Evolutionary conservation across 2,329 filamentous ascomycete species (phyloP).

Genomic region (Colletotrichum camelliae): DNA sequence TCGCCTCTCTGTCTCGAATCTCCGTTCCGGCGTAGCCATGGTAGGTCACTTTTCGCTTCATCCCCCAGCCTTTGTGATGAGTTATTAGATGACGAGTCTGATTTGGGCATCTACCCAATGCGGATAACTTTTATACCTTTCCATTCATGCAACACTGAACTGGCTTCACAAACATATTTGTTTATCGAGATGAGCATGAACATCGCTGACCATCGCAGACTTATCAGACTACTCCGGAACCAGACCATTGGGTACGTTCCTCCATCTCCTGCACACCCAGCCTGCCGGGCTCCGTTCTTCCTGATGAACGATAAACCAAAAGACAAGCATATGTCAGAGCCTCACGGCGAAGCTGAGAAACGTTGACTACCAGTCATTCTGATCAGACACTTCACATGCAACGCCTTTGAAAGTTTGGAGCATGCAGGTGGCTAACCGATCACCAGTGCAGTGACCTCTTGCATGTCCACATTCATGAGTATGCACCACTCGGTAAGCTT

Average conservation of each 20-base stretch:
- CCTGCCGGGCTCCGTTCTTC: conserved; percentile 12
- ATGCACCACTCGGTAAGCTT: neutral
- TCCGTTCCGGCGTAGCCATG: neutral
- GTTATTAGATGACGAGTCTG: conserved; percentile 68
- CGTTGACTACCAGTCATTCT: conserved; percentile 22
- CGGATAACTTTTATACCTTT: conserved; percentile 58
- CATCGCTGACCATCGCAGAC: conserved; percentile 18
- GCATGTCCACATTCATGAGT: neutral
- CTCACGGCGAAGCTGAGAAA: conserved; percentile 26
- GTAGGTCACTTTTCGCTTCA: conserved; percentile 22
- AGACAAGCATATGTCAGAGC: conserved; percentile 30
- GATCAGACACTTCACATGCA: conserved; percentile 17
- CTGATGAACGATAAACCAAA: conserved; percentile 26
- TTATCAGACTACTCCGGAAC: neutral
- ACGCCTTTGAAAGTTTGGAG: neutral
- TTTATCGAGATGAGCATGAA: neutral
- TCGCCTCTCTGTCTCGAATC: neutral
- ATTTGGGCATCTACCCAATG: conserved; percentile 63
- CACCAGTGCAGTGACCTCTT: neutral
- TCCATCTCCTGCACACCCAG: neutral
- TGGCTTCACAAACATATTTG: neutral
- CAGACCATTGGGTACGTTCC: neutral
- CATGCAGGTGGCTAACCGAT: neutral
- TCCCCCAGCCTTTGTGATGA: conserved; percentile 44
- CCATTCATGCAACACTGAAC: conserved; percentile 66